Evolutionary conservation across 495 filamentous ascomycete genomes (phyloP).

Genomic region (Daldinia childiae): DNA sequence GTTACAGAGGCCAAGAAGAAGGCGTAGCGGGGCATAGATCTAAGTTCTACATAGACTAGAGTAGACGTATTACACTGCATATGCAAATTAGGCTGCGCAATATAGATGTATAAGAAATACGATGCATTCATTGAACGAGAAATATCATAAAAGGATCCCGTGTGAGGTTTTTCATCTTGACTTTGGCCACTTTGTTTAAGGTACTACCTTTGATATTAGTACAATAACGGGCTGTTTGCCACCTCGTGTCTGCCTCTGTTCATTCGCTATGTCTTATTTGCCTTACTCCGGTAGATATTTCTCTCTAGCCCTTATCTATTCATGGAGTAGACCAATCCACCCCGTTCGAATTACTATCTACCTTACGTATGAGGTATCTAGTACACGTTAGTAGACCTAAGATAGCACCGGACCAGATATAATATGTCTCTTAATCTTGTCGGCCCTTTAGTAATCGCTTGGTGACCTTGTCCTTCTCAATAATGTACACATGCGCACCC

Average conservation of each 20-base stretch:
- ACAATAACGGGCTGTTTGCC: constrained; percentile 26
- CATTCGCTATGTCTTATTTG: neutral
- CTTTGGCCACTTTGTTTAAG: constrained; percentile 14
- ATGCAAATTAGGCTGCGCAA: constrained; percentile 9
- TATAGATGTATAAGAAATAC: constrained; percentile 25
- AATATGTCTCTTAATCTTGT: constrained; percentile 57
- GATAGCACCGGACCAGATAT: neutral
- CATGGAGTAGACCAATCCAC: neutral
- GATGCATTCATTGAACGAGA: constrained; percentile 13
- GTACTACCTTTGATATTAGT: constrained; percentile 27
- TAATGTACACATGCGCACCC: constrained; percentile 98
- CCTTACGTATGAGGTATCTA: neutral
- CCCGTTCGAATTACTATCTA: neutral
- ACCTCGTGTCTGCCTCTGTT: constrained; percentile 18
- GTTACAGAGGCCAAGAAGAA: constrained; percentile 56
- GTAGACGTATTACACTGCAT: constrained; percentile 30
- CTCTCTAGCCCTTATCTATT: neutral
- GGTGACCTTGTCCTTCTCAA: constrained; percentile 99
- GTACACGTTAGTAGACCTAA: neutral
- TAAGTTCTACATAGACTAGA: constrained; percentile 44
- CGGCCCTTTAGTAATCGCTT: constrained; percentile 95
- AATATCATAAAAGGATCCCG: neutral
- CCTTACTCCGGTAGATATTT: neutral
- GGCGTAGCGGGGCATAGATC: constrained; percentile 32
- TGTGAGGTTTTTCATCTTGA: constrained; percentile 11